phyloP scores from a whole-genome alignment of 1,284 basidiomycete genomes.

The Phellopilus nigrolimitatus region DNA sequence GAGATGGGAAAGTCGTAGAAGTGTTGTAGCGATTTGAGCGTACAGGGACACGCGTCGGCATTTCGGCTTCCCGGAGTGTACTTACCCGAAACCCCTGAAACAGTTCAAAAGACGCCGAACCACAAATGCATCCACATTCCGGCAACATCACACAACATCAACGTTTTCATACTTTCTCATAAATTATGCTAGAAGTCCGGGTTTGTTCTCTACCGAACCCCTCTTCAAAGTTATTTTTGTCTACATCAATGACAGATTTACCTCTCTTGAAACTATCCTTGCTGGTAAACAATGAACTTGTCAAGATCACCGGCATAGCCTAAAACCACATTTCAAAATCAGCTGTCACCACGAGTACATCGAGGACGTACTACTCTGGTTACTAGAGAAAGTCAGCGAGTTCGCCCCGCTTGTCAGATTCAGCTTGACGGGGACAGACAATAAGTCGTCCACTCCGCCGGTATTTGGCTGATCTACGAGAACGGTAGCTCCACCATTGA shows the following conservation, averaged over 20 bases:
- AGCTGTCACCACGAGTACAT: neutral
- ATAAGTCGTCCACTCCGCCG: slow-evolving; percentile 45
- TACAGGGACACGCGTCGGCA: neutral
- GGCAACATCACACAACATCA: too few relatives aligned
- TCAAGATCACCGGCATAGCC: slow-evolving; percentile 59
- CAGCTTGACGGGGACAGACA: slow-evolving; percentile 54
- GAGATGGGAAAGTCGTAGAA: neutral
- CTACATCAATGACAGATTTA: too few relatives aligned
- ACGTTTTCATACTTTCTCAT: too few relatives aligned
- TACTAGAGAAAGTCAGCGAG: slow-evolving; percentile 45
- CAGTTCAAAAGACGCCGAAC: too few relatives aligned
- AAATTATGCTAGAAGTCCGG: too few relatives aligned
- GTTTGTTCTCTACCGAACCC: too few relatives aligned
- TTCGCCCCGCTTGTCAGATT: slow-evolving; percentile 47
- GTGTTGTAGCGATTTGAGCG: neutral
- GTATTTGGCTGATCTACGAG: slow-evolving; percentile 54
- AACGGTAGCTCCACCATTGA: slow-evolving; percentile 50
- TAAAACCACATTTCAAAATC: slow-evolving; percentile 24
- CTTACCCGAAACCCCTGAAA: too few relatives aligned
- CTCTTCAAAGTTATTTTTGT: too few relatives aligned
- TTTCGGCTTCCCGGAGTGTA: slow-evolving; percentile 2
- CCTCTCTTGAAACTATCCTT: slow-evolving; percentile 14
- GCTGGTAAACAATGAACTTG: slow-evolving; percentile 52
- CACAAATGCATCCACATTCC: neutral
- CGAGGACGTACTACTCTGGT: slow-evolving; percentile 45